Base-by-base conservation (phyloP, 257 asterid species). In the Solanum pimpinellifolium region DNA sequence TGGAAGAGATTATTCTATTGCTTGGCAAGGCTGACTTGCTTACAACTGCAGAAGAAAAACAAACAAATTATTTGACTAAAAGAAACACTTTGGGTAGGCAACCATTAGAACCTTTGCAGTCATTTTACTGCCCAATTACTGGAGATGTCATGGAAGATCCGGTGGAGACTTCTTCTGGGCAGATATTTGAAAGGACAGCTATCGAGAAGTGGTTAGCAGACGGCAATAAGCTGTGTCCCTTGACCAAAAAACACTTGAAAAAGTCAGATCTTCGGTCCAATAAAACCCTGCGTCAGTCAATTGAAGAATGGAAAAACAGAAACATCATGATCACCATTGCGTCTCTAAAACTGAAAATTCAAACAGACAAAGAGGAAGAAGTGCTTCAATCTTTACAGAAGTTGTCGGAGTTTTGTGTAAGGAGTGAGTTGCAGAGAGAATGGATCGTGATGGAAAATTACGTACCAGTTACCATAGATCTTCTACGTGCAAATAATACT, bases 361-460 rank as follows among this genome's bases (percentile, higher is more conserved):
- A 84, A 88, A 88, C 91, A 8, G 66, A 76, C 5, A 88, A 86
- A 74, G 90, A 87, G 83, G 70, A 87, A 20, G 89, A 90, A 88
- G 87, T 86, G 39, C 87, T 92, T 83, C 47, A 14, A 65, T 90
- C 86, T 56, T 84, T 92, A 46, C 82, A 69, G 60, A 87, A 75
- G 75, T 88, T 92, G 78, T 52, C n/a, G 70, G 89, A 88, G 23
- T 72, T 87, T 0, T 91, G 91, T 47, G 80, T 12, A 78, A 59
- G 39, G 41, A 90, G 89, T 73, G 91, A 85, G 84, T n/a, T 91
- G 87, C 93, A 92, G 62, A 83, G 93, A 75, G 94, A 92, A 82
- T 92, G 94, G 94, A 88, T 91, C 25, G 89, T 92, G 62, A 86
- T 92, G 91, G 94, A 92, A 88, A 90, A 92, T 74, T 92, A 90